Percentiles rank a stretch among this genome's conserved stretches.
phyloP scores from a whole-genome alignment of 768 basidiomycete genomes.

The Asterophora parasitica region DNA sequence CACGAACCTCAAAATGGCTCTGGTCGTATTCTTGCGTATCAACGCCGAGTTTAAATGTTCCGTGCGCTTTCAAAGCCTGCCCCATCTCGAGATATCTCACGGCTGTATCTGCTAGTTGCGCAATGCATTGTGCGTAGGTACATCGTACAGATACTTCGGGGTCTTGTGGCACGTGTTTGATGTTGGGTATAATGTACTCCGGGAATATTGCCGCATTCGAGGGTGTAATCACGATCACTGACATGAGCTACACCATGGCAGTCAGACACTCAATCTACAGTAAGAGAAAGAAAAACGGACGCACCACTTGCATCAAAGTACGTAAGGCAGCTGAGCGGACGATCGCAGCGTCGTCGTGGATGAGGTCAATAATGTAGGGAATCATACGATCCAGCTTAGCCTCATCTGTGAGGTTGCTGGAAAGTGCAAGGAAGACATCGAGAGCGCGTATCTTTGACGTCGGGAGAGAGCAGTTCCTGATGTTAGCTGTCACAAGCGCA shows the following conservation, averaged over 20 bases:
- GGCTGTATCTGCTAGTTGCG: slow-evolving; percentile 80
- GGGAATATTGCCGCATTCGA: slow-evolving; percentile 69
- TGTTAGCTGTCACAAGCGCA: slow-evolving; percentile 80
- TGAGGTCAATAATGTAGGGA: slow-evolving; percentile 84
- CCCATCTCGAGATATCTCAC: slow-evolving; percentile 90
- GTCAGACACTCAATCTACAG: background rate
- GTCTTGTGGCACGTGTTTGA: slow-evolving; percentile 77
- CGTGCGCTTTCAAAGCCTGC: slow-evolving; percentile 83
- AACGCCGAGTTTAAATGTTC: slow-evolving; percentile 57
- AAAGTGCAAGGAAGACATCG: slow-evolving; percentile 81
- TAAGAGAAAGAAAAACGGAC: slow-evolving; percentile 23
- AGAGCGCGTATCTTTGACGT: slow-evolving; percentile 82
- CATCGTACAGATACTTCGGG: slow-evolving; percentile 76
- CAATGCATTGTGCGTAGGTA: slow-evolving; percentile 82
- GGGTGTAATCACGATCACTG: slow-evolving; percentile 23
- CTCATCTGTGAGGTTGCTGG: slow-evolving; percentile 84
- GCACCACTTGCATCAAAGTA: slow-evolving; percentile 77
- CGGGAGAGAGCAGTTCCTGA: slow-evolving; percentile 82
- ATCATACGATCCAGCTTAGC: slow-evolving; percentile 91
- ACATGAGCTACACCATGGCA: slow-evolving; percentile 16
- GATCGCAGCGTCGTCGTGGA: slow-evolving; percentile 79
- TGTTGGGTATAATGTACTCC: slow-evolving; percentile 92
- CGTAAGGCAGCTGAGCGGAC: slow-evolving; percentile 80
- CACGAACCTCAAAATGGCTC: slow-evolving; percentile 71
- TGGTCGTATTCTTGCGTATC: slow-evolving; percentile 73